phyloP scores from a whole-genome alignment of 768 basidiomycete genomes.

The Guyanaporus albipodus region DNA sequence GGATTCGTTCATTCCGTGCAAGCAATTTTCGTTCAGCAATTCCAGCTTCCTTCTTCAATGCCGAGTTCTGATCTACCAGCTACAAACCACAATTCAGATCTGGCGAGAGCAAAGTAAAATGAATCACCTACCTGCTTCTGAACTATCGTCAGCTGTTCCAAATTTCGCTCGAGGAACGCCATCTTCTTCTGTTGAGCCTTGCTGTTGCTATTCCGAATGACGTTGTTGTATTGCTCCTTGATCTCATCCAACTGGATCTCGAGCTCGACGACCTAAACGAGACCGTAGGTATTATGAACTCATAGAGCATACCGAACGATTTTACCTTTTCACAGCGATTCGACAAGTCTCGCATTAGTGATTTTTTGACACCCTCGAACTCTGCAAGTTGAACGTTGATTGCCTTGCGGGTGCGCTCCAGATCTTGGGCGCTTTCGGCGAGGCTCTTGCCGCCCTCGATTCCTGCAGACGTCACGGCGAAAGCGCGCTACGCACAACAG shows the following conservation, averaged over 20 bases:
- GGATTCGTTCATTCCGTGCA: constrained; percentile 96
- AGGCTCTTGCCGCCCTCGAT: constrained; percentile 97
- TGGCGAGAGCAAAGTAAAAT: background rate
- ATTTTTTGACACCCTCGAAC: constrained; percentile 98
- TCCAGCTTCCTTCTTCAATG: constrained; percentile 95
- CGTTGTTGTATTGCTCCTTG: constrained; percentile 98
- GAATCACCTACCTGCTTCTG: constrained; percentile 84
- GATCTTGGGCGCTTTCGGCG: constrained; percentile 94
- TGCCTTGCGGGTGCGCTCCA: constrained; percentile 93
- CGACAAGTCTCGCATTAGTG: constrained; percentile 96
- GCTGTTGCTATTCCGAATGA: constrained; percentile 96
- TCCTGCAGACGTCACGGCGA: constrained; percentile 94
- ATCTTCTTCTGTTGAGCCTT: constrained; percentile 99
- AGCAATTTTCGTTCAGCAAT: constrained; percentile 95
- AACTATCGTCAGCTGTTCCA: constrained; percentile 91
- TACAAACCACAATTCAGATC: constrained; percentile 33
- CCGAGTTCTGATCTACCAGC: constrained; percentile 98
- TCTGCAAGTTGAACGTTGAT: constrained; percentile 98
- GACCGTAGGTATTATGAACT: constrained; percentile 10
- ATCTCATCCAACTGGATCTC: constrained; percentile 99
- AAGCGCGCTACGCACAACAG: constrained; percentile 69
- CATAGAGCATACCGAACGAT: constrained; percentile 10
- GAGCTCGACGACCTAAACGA: constrained; percentile 86
- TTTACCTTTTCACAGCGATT: constrained; percentile 98
- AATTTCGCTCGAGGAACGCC: constrained; percentile 95